Evolutionary conservation across 75 land plant genomes (phyloP), one percentile per base, ranked within the genome.

Genomic region (Pinus taeda): DNA sequence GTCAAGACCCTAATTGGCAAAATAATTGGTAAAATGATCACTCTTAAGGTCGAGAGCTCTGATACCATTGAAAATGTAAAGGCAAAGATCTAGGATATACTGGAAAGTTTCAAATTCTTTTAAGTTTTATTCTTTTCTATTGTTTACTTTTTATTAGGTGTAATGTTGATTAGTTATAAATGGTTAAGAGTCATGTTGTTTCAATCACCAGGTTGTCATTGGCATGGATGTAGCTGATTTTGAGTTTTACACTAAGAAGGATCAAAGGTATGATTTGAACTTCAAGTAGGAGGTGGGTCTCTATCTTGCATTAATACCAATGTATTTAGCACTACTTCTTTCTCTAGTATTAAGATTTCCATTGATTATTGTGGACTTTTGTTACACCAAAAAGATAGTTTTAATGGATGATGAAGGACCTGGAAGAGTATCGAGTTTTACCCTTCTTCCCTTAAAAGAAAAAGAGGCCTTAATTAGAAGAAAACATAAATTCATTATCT

Each of bases 181-280:
- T 33, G 58, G 29, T 15, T 6, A 74, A 74, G 12, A 18, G 39
- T 29, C 8, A 36, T 30, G 0, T 37, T 57, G 8, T 20, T 62
- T 55, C 42, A 15, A 60, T 58, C 79, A 15, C 13, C 81, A 94
- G 92, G 97, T 96, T 80, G 95, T 96, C 21, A 96, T 96, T 79
- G 97, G 99, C 59, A 96, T 96, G 99, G 99, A 96, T 85, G 97
- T 94, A 77, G 99, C 97, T 78, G 97, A 95, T 55, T 96, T 97
- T 71, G 99, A 96, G 71, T 96, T 96, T 60, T 96, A 95, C 63
- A 75, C 77, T 45, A 6, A 5, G 49, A 82, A 78, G 69, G 97
- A 94, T 60, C 85, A 94, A 75, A 84, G 82, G 15, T 96, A 94
- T 81, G 97, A 96, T 72, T 77, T 96, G 72, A 96, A 96, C 89